Base-by-base conservation (phyloP, 805 yeast genomes). In the Saccharomyces eubayanus region DNA sequence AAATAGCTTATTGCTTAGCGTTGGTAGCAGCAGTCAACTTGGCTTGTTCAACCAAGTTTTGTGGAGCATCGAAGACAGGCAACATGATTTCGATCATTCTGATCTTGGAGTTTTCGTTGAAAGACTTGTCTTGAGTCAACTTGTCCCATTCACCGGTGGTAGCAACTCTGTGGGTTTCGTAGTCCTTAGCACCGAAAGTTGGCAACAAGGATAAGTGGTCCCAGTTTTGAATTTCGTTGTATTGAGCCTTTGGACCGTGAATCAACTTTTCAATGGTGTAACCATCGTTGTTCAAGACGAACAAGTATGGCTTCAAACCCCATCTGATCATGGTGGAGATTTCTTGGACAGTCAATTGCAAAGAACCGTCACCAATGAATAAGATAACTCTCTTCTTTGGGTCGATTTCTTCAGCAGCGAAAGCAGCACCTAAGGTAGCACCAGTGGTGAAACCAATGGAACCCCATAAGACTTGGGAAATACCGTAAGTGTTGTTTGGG, bases 401-500 rank as follows among this genome's bases (percentile, higher is more conserved):
- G 65, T 81, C 81, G 54, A 81, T 64, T 69, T 84, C 88, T 64
- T 80, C 79, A 59, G 84, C 81, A 28, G 87, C 88, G 72, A 82
- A 78, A 46, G 79, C 80, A 48, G 89, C 88, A 68, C 89, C 89
- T 56, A 80, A 69, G 27, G 83, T 74, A 48, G 87, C 82, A 68
- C 88, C 88, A 55, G 82, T 80, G 50, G 88, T 75, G 73, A 72
- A 83, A 64, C 89, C 89, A 68, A 84, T 84, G 50, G 88, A 83
- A 62, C 89, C 88, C 87, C 87, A 84, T 63, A 84, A 73, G 52
- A 83, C 88, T 74, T 84, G 89, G 53, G 88, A 82, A 57, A 84
- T 83, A 69, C 87, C 88, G 59, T 77, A 73, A 46, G 82, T 76
- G 66, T 79, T 71, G 59, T 74, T 69, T 59, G 89, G 89, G 80